Base-by-base conservation (phyloP, 495 filamentous ascomycete species). In the Emericellopsis terricola region DNA sequence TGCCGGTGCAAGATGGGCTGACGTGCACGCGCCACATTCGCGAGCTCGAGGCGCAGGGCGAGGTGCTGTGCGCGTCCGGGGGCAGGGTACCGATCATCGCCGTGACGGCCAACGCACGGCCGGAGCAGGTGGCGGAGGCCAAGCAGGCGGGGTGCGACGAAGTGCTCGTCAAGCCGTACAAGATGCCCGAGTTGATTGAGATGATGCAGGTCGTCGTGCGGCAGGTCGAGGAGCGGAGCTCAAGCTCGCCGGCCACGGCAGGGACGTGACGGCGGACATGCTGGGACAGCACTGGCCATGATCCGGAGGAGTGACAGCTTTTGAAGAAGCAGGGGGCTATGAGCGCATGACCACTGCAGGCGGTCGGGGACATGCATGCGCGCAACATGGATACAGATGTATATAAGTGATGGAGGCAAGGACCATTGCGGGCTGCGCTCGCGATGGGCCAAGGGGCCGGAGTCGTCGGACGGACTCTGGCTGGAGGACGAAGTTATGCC, bases 1-100 rank as follows among this genome's bases (percentile, higher is more conserved):
- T 87, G 81, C 81, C 81, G 0, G 55, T 85, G 10, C 83, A 84
- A 71, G 74, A 86, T 47, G 81, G 81, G 8, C 65, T 76, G 16
- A 70, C 70, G 14, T 78, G 78, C 37, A 74, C 78, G 13, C 52
- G 57, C 21, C 59, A 61, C 29, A 81, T 91, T 35, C 65, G 81
- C 3, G 60, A 69, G 42, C 53, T 77, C 33, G 74, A 81, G 40
- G 37, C 40, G 18, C 34, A 50, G 39, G 70, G 65, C 2, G 53
- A 54, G 30, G 52, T 73, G 23, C 19, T 33, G 8, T 33, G 31
- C 31, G 16, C 31, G 16, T 31, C 10, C 13, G 62, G 49, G 27
- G 60, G 48, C 15, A 68, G 81, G 48, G 56, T 81, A 2, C 78
- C 78, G 3, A 78, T 86, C 33, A 69, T 89, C 26, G 81, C 78